These are phyloP conservation scores for Stentor coeruleus DNA, from an alignment of 73 alveolate species.

Conservation along the genomic window DNA sequence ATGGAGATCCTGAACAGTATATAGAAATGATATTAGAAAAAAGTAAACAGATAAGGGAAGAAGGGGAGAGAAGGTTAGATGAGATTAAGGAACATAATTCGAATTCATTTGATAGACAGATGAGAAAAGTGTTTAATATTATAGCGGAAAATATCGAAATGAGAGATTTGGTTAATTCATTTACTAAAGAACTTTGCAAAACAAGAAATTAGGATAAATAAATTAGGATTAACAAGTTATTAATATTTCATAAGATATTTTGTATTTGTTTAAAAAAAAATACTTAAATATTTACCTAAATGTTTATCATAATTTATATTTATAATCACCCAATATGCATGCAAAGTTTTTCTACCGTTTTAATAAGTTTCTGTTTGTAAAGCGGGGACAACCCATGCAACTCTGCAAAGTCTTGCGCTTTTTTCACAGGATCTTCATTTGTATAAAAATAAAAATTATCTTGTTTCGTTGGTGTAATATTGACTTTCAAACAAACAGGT, in stretches of 20 bases:
- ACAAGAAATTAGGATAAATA: too few relatives aligned
- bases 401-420: neutral
- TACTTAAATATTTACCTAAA: too few relatives aligned
- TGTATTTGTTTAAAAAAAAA: too few relatives aligned
- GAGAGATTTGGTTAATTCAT: neutral
- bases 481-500: neutral
- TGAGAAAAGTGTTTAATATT: neutral
- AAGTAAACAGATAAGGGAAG: neutral
- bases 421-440: neutral
- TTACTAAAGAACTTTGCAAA: neutral
- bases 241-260: too few relatives aligned
- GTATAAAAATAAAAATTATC: neutral
- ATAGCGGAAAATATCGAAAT: constrained; percentile 8
- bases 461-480: neutral
- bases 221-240: too few relatives aligned
- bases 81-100: neutral
- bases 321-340: too few relatives aligned
- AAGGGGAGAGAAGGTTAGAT: neutral
- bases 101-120: neutral
- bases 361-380: too few relatives aligned
- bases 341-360: neutral
- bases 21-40: neutral
- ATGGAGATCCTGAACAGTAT: neutral
- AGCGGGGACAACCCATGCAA: neutral
- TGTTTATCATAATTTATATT: too few relatives aligned